phyloP scores from a whole-genome alignment of 805 yeast genomes.

The Metschnikowia noctiluminum region DNA sequence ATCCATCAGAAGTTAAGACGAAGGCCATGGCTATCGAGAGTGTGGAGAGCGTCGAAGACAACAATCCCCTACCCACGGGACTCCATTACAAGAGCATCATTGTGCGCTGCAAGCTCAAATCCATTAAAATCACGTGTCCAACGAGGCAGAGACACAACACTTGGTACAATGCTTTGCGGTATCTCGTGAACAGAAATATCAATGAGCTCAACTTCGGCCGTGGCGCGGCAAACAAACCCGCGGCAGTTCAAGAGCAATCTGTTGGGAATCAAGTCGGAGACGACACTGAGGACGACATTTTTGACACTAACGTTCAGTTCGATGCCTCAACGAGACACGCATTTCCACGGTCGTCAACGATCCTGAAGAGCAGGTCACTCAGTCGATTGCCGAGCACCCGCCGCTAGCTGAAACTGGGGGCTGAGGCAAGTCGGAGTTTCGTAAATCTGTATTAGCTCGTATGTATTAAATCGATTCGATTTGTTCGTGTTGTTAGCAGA shows the following conservation, averaged over 20 bases:
- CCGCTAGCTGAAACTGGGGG: neutral
- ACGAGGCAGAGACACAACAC: conserved; percentile 84
- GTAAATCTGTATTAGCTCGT: neutral
- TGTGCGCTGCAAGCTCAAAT: conserved; percentile 62
- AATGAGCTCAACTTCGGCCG: conserved; percentile 51
- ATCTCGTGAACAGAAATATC: conserved; percentile 62
- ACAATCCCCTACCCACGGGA: conserved; percentile 87
- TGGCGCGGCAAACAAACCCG: neutral
- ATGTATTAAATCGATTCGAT: neutral
- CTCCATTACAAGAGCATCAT: conserved; percentile 80
- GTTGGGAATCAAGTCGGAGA: neutral
- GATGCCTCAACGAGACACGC: conserved; percentile 19
- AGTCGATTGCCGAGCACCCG: conserved; percentile 2
- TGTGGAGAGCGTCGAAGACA: conserved; percentile 78
- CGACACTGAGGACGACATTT: conserved; percentile 7
- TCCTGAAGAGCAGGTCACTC: conserved; percentile 11
- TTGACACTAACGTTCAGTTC: conserved; percentile 12
- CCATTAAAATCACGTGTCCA: conserved; percentile 80
- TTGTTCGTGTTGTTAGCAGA: neutral
- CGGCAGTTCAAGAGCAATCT: conserved; percentile 2
- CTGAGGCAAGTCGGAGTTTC: neutral
- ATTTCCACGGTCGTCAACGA: conserved; percentile 17
- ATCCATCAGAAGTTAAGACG: conserved; percentile 64
- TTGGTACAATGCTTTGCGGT: conserved; percentile 84
- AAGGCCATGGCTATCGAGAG: conserved; percentile 76